These are phyloP conservation scores for Penicillium glabrum DNA, from an alignment of 2,329 filamentous ascomycete genomes.

Conservation along the genomic window DNA sequence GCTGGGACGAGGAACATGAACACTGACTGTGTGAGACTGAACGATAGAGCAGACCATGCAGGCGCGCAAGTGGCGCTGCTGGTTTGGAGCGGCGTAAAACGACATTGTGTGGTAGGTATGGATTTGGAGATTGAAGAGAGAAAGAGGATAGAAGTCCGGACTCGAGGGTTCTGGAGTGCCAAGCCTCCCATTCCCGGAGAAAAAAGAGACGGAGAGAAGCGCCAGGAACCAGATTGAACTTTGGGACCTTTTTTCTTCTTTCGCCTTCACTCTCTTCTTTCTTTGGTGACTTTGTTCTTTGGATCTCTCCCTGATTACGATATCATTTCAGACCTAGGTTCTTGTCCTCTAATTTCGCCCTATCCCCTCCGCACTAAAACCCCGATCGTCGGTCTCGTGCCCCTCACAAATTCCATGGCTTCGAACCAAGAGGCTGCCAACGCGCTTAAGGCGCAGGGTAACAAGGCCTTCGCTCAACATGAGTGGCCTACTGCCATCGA, in stretches of 20 bases:
- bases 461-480: constrained; percentile 84
- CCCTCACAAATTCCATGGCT: constrained; percentile 33
- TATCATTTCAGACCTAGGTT: not conserved
- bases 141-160: constrained; percentile 1
- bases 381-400: constrained; percentile 29
- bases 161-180: constrained; percentile 31
- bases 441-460: constrained; percentile 88
- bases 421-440: constrained; percentile 65
- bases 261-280: not conserved
- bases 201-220: constrained; percentile 8
- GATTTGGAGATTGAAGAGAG: constrained; percentile 5
- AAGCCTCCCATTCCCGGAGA: constrained; percentile 28
- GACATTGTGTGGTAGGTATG: constrained; percentile 25
- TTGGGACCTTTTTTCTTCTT: constrained; percentile 2
- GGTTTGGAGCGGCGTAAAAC: constrained; percentile 70
- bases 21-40: constrained; percentile 70
- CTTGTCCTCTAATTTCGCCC: not conserved
- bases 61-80: constrained; percentile 84
- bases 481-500: constrained; percentile 83
- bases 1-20: not conserved
- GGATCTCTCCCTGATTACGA: not conserved
- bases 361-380: constrained; percentile 1
- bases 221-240: constrained; percentile 13
- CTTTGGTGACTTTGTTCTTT: not conserved
- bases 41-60: constrained; percentile 99